Percentiles rank a stretch among this genome's conserved stretches.
Conservation (phyloP, 2,329 filamentous ascomycete species). For the Trichoderma arundinaceum region DNA sequence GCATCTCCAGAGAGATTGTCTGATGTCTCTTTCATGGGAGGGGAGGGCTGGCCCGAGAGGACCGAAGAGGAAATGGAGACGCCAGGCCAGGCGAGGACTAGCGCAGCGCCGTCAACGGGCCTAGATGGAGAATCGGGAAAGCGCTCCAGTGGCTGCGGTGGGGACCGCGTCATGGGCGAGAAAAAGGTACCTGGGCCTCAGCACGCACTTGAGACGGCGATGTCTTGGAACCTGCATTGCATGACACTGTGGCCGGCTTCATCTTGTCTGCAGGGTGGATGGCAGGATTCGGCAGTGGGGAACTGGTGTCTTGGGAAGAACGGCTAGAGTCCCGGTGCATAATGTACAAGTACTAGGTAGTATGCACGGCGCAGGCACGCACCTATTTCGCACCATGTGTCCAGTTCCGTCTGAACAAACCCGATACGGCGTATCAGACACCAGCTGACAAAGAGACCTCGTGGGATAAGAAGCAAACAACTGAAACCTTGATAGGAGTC, state of each 20-base stretch:
- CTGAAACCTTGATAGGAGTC: not conserved
- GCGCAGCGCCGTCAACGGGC: not conserved
- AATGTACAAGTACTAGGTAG: no score
- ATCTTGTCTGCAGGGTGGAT: not conserved
- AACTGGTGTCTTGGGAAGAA: no score
- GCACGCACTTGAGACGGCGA: conserved; percentile 15
- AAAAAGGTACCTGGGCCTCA: conserved; percentile 3
- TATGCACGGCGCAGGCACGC: no score
- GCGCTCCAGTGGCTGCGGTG: conserved; percentile 7
- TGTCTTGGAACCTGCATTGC: not conserved
- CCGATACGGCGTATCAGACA: no score
- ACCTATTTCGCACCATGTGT: not conserved
- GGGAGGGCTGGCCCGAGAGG: conserved; percentile 1
- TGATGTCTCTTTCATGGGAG: not conserved
- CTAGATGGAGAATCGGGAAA: conserved; percentile 18
- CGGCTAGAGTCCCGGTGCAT: no score
- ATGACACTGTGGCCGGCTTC: not conserved
- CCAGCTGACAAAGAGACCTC: not conserved
- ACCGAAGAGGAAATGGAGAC: not conserved
- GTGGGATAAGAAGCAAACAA: not conserved
- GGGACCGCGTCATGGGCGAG: not conserved
- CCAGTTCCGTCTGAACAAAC: no score
- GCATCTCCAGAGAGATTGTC: not conserved
- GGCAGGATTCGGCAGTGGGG: not conserved
- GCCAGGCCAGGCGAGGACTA: not conserved